Evolutionary conservation across 2,329 filamentous ascomycete species (phyloP), one percentile per base, ranked within the genome.

Genomic region (Epichloe aotearoae): DNA sequence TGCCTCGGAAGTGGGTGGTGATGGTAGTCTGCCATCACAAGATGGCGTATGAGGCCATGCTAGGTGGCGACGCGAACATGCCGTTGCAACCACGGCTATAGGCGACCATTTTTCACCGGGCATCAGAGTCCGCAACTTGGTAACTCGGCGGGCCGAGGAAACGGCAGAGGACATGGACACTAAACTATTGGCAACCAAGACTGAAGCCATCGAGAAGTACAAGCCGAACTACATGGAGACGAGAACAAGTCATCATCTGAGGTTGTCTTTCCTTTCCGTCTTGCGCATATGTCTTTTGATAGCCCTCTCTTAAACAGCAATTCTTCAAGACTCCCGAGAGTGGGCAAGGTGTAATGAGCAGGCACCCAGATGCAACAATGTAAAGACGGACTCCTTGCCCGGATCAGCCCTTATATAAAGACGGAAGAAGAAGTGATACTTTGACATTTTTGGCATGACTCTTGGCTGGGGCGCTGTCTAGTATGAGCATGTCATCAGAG

Each of bases 391-490:
- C 56, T 71, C 33, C 59, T 71, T 1, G 70, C 59, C 5, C 62
- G 61, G 8, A 61, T 72, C 15, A 45, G 61, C 20, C 61, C 63
- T 10, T 56, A 58, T 36, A 53, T 72, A 2, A 53, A 56, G 2
- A 42, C 51, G 0, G 44, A 53, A 2, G 70, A 73, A 52, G 19
- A 54, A 23, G 39, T 49, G 12, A 58, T 60, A 8, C 57, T 73
- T 73, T 8, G 50, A 52, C 3, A 59, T 60, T 3, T 70, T 67
- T 42, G 62, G 61, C 15, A 64, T 73, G 57, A 52, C 53, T 7
- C 23, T 63, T n/a, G 66, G 68, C 20, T 73, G 69, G 71, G 50
- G 55, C 1, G 56, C 47, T 10, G 26, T 68, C 5, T 73, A 72
- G 47, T 60, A 62, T 5, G 43, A 54, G 2, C 55, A 54, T 5